Percentiles rank a stretch among this genome's conserved stretches.
Conservation (phyloP, 345 rosid species). For the Moringa oleifera region DNA sequence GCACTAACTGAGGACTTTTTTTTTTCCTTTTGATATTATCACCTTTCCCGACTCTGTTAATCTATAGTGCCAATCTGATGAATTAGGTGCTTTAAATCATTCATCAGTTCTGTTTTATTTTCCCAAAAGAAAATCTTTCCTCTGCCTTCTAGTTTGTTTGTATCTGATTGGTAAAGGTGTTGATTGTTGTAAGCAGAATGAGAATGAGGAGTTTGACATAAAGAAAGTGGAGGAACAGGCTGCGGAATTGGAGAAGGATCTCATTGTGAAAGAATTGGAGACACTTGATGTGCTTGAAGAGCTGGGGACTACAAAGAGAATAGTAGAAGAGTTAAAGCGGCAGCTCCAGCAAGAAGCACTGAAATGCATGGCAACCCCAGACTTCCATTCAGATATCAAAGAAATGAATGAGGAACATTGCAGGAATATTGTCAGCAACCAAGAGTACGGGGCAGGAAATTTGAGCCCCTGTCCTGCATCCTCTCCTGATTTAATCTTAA, state of each 20-base stretch:
- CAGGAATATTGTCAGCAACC: conserved; percentile 15
- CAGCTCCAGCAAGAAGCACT: conserved; percentile 81
- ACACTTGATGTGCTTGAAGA: conserved; percentile 93
- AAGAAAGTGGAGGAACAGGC: conserved; percentile 92
- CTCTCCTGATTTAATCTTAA: conserved; percentile 70
- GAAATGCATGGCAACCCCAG: conserved; percentile 48
- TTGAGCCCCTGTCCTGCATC: conserved; percentile 42
- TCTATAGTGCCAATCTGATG: no score
- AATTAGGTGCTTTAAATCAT: no score
- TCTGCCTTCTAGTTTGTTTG: conserved; percentile 1
- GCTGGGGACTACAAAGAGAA: conserved; percentile 73
- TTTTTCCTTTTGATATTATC: no score
- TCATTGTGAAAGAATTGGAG: conserved; percentile 87
- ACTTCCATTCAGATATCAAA: conserved; percentile 38
- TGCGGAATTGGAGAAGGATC: conserved; percentile 82
- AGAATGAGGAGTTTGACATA: conserved; percentile 60
- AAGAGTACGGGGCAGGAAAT: conserved; percentile 26
- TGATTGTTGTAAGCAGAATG: conserved; percentile 27
- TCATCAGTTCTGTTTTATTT: no score
- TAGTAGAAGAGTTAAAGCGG: conserved; percentile 81
- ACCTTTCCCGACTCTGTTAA: no score
- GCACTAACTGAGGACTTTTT: no score
- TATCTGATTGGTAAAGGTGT: background rate
- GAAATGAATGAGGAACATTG: conserved; percentile 54
- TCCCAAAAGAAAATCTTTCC: no score